A percentile compares a stretch with the other conserved stretches of the same genome.
Conservation (phyloP, 768 basidiomycete species). For the Naganishia friedmannii region DNA sequence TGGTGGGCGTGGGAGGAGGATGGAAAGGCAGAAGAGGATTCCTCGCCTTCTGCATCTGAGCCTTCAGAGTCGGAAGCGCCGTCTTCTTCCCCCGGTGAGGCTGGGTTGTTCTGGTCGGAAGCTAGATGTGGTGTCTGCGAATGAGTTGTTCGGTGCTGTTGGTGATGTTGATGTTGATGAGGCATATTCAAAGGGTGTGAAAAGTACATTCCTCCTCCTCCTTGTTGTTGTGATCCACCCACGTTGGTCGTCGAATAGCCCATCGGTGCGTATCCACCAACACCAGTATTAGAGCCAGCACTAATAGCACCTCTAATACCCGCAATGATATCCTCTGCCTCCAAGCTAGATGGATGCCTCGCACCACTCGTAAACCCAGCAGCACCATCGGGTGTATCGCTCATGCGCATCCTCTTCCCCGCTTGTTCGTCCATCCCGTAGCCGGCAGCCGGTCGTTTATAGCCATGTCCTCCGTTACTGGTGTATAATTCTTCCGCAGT, state of each 20-base stretch:
- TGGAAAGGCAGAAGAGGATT: background rate
- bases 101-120: background rate
- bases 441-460: background rate
- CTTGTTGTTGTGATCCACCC: background rate
- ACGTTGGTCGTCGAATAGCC: background rate
- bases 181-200: background rate
- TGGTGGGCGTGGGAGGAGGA: constrained; percentile 28
- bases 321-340: constrained; percentile 18
- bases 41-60: constrained; percentile 44
- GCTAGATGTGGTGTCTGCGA: background rate
- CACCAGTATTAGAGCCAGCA: background rate
- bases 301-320: constrained; percentile 10
- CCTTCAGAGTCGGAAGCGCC: constrained; percentile 43
- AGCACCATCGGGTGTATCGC: background rate
- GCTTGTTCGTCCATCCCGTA: constrained; percentile 4
- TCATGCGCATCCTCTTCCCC: constrained; percentile 4
- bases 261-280: background rate
- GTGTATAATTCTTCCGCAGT: background rate
- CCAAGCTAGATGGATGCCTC: background rate
- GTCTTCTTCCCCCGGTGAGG: constrained; percentile 13
- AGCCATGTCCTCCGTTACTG: background rate
- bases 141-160: background rate
- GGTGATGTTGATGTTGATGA: background rate
- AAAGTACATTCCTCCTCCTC: background rate
- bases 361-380: too few relatives aligned